Base-by-base conservation (phyloP, 2,329 filamentous ascomycete species). In the Sphaceloma murrayae region DNA sequence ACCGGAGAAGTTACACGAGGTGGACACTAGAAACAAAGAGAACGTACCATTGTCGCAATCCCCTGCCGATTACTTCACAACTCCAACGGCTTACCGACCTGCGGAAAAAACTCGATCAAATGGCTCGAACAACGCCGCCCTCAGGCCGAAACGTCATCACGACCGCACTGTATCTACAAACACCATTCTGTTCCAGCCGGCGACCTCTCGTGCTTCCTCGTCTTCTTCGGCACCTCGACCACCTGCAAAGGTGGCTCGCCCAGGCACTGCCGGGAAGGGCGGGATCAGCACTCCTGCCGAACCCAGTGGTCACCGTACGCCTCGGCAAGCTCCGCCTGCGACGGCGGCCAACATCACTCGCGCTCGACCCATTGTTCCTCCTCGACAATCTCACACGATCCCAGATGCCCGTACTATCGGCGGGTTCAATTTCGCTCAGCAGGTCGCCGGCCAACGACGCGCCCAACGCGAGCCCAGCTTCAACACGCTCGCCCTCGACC, bases 111-210 rank as follows among this genome's bases (percentile, higher is more conserved):
- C 46, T 19, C 27, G 45, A 27, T 11, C 6, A 17, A 33, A 29
- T 3, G 24, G 22, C 10, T 5, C 24, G 7, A 24, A 51, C 52
- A 18, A 49, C 47, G 3, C 22, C 16, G 26, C 32, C 32, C n/a
- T 43, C 34, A 24, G n/a, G 19, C 10, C 18, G 8, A 27, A n/a
- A 26, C 47, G 14, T 40, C 32, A 22, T 3, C 87, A 94, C 55
- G 73, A 66, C 45, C 80, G 87, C 27, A 87, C 85, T 9, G 61
- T 82, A 3, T 94, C 88, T 0, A 82, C 78, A 14, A 85, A 80
- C 53, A 94, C 88, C 0, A 87, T 93, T 44, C 68, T 94, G 1
- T 94, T 83, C 63, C 87, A 84, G 24, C 87, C 87, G 0, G 67
- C 77, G 22, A 66, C 52, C 4, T 39, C 44, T 4, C 54, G 53